Evolutionary conservation across 345 rosid species (phyloP), one percentile per base, ranked within the genome.

Genomic region (Raphanus sativus): DNA sequence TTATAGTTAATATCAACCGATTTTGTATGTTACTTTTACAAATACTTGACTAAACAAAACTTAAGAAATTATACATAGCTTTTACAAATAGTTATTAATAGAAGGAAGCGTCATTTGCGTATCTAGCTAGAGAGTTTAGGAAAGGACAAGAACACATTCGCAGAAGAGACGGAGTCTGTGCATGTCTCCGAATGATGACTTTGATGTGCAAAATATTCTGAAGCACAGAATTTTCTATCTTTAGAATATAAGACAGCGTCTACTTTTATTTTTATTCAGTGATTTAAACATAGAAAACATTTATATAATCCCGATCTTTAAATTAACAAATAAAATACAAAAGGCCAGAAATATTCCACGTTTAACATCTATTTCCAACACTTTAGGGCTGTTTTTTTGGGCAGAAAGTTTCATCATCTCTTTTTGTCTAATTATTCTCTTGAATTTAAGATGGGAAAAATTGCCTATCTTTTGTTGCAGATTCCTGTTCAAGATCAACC

Each of bases 141-240:
- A 52, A 63, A 48, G 32, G 69, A 74, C 71, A 65, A 58, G 21
- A 74, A 74, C 56, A 29, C 71, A 40, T 32, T 56, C 45, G 78
- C 48, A 56, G 67, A 75, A 75, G 67, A 75, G 42, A 75, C 48
- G 32, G 33, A 66, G 33, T 67, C 24, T 38, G 45, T 38, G 62
- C 62, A 58, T 25, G 77, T 34, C 65, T 75, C 29, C 48, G 25
- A 66, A 58, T 58, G 73, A 40, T 75, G 48, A 42, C 60, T 75
- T 66, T 40, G 65, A 75, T 75, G 59, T 65, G 58, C 36, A 6
- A 52, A 66, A 13, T 24, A 21, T 67, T 68, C 68, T 75, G 68
- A 21, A 68, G 30, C 74, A 68, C 29, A 68, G 6, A 76, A n/a
- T 32, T 68, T 61, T 75, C 68, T 61, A 68, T 68, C 79, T 75